Conservation (phyloP, 2,329 filamentous ascomycete genomes). For the Thelonectria blattea region DNA sequence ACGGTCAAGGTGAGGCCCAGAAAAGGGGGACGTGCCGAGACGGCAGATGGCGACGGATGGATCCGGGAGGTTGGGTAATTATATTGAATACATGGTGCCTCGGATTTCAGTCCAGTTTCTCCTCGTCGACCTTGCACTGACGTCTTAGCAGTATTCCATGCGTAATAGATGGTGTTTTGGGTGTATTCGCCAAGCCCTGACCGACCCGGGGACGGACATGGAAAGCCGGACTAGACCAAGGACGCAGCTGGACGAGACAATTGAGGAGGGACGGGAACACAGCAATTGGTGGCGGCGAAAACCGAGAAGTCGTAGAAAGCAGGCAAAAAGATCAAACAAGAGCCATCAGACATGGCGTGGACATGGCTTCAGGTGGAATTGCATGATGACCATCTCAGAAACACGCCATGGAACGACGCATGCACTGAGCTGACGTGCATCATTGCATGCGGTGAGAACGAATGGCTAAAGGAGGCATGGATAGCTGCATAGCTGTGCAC, state of each 20-base stretch:
- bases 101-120: no score
- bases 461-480: not conserved
- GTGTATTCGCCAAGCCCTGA: slow-evolving; percentile 2
- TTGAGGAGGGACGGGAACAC: not conserved
- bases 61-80: not conserved
- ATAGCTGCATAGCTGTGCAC: not conserved
- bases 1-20: not conserved
- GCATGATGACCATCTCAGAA: slow-evolving; percentile 22
- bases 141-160: not conserved
- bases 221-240: slow-evolving; percentile 1
- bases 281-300: slow-evolving; percentile 4
- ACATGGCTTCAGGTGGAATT: slow-evolving; percentile 15
- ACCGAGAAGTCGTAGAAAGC: slow-evolving; percentile 7
- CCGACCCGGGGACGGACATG: slow-evolving; percentile 3
- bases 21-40: not conserved
- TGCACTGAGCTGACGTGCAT: slow-evolving; percentile 7
- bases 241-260: not conserved
- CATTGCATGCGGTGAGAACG: slow-evolving; percentile 1
- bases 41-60: slow-evolving; percentile 7
- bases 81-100: not conserved
- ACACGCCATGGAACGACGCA: slow-evolving; percentile 21
- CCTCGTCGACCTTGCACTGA: no score
- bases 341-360: slow-evolving; percentile 20
- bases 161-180: slow-evolving; percentile 4
- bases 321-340: slow-evolving; percentile 1